Base-by-base conservation (phyloP, 1,139 yeast species). In the Geotrichum cucujoidarum region DNA sequence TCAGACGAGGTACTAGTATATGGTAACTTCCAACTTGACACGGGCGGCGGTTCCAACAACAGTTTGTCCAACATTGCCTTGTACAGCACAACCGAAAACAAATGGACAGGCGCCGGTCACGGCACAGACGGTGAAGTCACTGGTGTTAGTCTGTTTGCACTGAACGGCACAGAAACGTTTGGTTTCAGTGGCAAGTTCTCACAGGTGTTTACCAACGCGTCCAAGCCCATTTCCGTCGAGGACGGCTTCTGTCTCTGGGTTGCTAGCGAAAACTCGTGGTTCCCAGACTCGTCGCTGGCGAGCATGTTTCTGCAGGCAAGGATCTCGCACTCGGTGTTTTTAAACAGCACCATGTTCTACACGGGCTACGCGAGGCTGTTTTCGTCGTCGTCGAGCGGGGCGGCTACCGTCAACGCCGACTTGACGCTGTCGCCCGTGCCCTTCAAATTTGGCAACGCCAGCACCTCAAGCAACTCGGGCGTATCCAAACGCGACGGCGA, bases 11-110 rank as follows among this genome's bases (percentile, higher is more conserved):
- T 21, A 13, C 45, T 73, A 5, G 49, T 73, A 5, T 57, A 63
- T 8, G 79, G 80, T 20, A 61, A 63, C 16, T 73, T 73, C 55
- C n/a, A n/a, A n/a, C n/a, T n/a, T n/a, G n/a, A n/a, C n/a, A n/a
- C n/a, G n/a, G 54, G 61, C 34, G 57, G 57, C n/a, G 61, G 70
- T 2, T 57, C 57, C 21, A 62, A 64, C 34, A 52, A 60, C 2
- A 44, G 57, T 7, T 47, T 55, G 25, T 48, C 52, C 20, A 52
- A 61, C 16, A 50, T 65, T 16, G 68, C 63, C 2, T 51, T 57
- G 24, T 62, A 63, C 41, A 62, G 64, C 27, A 48, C 62, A 3
- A 52, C 57, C 1, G 46, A 57, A 10, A 48, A 53, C 27, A 46
- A 53, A 25, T 60, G 63, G 61, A 41, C 52, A 10, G 40, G 60